Conservation (phyloP, 805 yeast genomes). For the Candida patagonica region DNA sequence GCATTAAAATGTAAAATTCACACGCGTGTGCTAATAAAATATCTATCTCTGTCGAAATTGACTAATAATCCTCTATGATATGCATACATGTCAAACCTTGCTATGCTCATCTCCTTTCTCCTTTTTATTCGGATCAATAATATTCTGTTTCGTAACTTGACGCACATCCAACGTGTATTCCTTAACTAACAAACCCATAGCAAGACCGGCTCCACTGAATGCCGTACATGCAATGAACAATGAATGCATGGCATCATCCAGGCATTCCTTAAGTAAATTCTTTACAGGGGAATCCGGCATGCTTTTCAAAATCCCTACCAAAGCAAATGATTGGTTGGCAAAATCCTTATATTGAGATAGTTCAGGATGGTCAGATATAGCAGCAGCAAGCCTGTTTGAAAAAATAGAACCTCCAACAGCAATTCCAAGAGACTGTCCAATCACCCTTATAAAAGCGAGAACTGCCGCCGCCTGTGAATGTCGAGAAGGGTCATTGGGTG, state of each 20-base stretch:
- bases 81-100: too few relatives aligned
- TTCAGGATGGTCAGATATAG: constrained; percentile 5
- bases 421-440: constrained; percentile 26
- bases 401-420: constrained; percentile 28
- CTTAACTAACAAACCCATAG: constrained; percentile 16
- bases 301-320: constrained; percentile 14
- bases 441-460: constrained; percentile 22
- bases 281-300: constrained; percentile 13
- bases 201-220: constrained; percentile 17
- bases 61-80: too few relatives aligned
- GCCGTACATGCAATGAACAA: constrained; percentile 16
- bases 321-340: constrained; percentile 15
- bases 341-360: constrained; percentile 1
- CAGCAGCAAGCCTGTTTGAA: constrained; percentile 14
- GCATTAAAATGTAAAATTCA: too few relatives aligned
- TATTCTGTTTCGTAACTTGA: constrained; percentile 18
- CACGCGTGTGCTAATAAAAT: too few relatives aligned
- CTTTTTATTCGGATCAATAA: constrained; percentile 8
- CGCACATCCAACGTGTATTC: constrained; percentile 20
- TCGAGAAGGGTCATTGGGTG: constrained; percentile 21
- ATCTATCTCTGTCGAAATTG: too few relatives aligned
- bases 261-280: constrained; percentile 10
- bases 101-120: too few relatives aligned
- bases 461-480: constrained; percentile 25
- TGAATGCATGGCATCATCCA: constrained; percentile 15